Conservation (phyloP, 1,139 yeast genomes). For the Blastobotrys aristatus region DNA sequence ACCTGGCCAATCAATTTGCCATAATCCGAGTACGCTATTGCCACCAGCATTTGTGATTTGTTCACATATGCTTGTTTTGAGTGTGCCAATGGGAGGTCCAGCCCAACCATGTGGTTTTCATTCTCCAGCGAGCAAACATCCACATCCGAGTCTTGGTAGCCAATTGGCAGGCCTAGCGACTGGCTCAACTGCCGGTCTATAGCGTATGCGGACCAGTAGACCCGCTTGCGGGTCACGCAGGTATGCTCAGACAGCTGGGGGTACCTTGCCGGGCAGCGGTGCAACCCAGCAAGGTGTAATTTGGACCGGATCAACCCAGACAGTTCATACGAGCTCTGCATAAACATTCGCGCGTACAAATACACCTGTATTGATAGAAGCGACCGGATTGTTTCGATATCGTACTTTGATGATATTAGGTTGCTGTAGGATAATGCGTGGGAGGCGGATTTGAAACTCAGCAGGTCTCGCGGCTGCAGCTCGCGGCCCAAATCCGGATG, state of each 20-base stretch:
- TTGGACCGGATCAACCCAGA: constrained; percentile 17
- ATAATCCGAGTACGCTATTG: constrained; percentile 15
- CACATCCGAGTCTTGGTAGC: constrained; percentile 18
- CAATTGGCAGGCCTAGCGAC: constrained; percentile 17
- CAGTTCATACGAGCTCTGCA: constrained; percentile 17
- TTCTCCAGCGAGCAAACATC: constrained; percentile 16
- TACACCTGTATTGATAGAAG: constrained; percentile 16
- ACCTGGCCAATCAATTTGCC: constrained; percentile 14
- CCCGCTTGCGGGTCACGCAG: constrained; percentile 14
- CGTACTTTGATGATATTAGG: not conserved
- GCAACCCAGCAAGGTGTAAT: constrained; percentile 15
- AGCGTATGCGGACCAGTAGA: constrained; percentile 18
- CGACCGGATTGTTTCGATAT: constrained; percentile 7
- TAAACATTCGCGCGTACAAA: constrained; percentile 16
- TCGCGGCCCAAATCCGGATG: too few species aligned
- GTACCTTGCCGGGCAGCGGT: constrained; percentile 19
- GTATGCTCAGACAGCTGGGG: constrained; percentile 12
- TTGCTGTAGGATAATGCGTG: constrained; percentile 3
- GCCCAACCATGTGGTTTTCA: constrained; percentile 15
- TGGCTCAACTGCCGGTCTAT: constrained; percentile 19
- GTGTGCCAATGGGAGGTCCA: constrained; percentile 14
- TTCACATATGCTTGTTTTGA: not conserved
- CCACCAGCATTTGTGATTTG: constrained; percentile 7
- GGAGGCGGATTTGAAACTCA: constrained; percentile 1
- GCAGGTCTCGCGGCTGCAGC: not conserved